Percentiles rank a stretch among this genome's conserved stretches.
Conservation (phyloP, 345 rosid species). For the Sapria himalayana region DNA sequence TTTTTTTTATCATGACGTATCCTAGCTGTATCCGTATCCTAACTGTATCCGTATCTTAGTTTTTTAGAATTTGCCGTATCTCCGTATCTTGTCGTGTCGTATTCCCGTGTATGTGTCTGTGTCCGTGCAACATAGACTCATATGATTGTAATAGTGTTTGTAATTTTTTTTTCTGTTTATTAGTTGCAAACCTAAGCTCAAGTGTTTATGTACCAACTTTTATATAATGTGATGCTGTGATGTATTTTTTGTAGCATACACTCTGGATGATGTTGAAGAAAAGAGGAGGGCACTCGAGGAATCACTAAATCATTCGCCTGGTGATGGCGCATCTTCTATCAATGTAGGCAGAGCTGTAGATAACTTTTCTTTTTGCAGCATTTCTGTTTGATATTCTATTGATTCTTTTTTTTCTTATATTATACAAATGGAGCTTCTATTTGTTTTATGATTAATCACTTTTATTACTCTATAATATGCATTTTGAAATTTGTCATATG, state of each 20-base stretch:
- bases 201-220: too few relatives aligned
- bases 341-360: conserved; percentile 26
- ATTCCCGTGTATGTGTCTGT: too few relatives aligned
- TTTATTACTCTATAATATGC: not conserved
- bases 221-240: too few relatives aligned
- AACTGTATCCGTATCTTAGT: too few relatives aligned
- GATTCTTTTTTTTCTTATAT: not conserved
- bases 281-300: conserved; percentile 48
- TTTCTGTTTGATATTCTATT: not conserved
- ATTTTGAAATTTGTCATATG: not conserved
- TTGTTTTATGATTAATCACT: not conserved
- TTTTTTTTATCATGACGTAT: too few relatives aligned
- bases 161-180: not conserved
- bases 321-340: conserved; percentile 21
- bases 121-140: too few relatives aligned
- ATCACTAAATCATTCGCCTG: conserved; percentile 16
- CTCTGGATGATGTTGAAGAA: conserved; percentile 46
- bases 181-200: too few relatives aligned
- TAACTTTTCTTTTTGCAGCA: not conserved
- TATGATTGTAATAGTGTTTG: too few relatives aligned
- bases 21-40: too few relatives aligned
- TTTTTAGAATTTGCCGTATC: too few relatives aligned
- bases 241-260: conserved; percentile 29
- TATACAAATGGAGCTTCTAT: not conserved
- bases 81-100: too few relatives aligned